These are phyloP conservation scores for Claviceps capensis DNA, from an alignment of 2,329 filamentous ascomycete species.

Conservation along the genomic window DNA sequence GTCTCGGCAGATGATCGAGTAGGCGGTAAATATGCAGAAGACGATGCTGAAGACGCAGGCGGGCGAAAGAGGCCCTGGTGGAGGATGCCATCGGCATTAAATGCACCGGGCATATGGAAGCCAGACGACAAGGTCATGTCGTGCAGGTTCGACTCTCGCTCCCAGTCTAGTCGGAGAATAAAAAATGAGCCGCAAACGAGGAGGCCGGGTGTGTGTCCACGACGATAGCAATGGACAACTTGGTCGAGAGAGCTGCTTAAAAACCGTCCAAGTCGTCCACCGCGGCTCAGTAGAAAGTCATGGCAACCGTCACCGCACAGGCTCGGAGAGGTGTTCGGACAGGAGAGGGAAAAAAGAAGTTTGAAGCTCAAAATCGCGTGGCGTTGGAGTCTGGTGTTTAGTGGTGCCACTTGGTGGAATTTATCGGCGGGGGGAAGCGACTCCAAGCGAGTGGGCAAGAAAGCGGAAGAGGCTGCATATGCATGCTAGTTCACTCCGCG, in stretches of 20 bases:
- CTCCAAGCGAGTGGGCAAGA: neutral
- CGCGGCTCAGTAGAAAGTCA: neutral
- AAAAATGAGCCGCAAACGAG: neutral
- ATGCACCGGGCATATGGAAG: constrained; percentile 23
- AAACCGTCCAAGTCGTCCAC: neutral
- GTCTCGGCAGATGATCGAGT: constrained; percentile 11
- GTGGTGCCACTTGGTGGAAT: neutral
- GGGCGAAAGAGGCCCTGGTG: constrained; percentile 35
- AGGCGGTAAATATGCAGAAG: constrained; percentile 24
- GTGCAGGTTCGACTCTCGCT: neutral
- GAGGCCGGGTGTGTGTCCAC: neutral
- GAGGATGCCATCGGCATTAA: constrained; percentile 20
- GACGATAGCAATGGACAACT: neutral
- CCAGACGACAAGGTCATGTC: constrained; percentile 7
- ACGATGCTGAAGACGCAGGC: constrained; percentile 27
- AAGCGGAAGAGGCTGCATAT: neutral
- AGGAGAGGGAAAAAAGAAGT: neutral
- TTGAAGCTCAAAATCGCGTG: neutral
- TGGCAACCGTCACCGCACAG: neutral
- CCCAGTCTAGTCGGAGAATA: neutral
- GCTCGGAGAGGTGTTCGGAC: neutral
- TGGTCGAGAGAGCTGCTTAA: neutral
- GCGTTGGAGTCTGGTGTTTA: neutral
- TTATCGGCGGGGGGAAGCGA: too few relatives aligned
- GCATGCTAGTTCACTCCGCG: neutral